Evolutionary conservation across 2,329 filamentous ascomycete genomes (phyloP), one percentile per base, ranked within the genome.

Genomic region (Fusarium domesticum): DNA sequence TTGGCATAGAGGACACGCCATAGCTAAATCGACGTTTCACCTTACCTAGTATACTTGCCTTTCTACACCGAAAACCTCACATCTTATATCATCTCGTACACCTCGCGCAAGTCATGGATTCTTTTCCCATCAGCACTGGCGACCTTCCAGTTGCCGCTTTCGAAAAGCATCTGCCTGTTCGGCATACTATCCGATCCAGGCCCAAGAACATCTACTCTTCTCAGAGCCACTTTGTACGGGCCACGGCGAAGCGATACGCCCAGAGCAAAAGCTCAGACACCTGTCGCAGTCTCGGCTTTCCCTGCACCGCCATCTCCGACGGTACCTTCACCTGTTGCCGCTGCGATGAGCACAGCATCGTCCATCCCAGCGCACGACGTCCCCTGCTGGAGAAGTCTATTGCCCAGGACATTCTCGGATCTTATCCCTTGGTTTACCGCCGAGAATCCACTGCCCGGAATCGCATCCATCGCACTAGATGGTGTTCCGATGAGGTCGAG

Each of bases 221-320:
- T 5, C 56, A 51, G 39, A 64, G 61, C 39, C 58, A 65, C 42
- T 51, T 64, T 20, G 48, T 66, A 43, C 64, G 64, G 42, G 60
- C 58, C 35, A 57, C 58, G 31, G 63, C 63, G 15, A 65, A 65
- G 46, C 61, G 59, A 14, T 56, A 63, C 34, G 57, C 55, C 14
- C 53, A 56, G n/a, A 36, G 35, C 37, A 51, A 45, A 28, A 42
- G 49, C 28, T 36, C 45, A 15, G 42, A 45, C 15, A n/a, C 52
- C 15, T 61, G 59, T 19, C 52, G 48, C 42, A 53, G 59, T 8
- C 50, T 54, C 6, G 53, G 56, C 11, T 30, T 59, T 14, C 41
- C 44, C 23, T 60, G 58, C n/a, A 54, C 56, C 4, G 48, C 42
- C 12, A 40, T 45, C 1, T 23, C 19, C 2, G 36, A 33, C 15